phyloP scores from a whole-genome alignment of 2,329 filamentous ascomycete genomes.

The Colletotrichum horii region DNA sequence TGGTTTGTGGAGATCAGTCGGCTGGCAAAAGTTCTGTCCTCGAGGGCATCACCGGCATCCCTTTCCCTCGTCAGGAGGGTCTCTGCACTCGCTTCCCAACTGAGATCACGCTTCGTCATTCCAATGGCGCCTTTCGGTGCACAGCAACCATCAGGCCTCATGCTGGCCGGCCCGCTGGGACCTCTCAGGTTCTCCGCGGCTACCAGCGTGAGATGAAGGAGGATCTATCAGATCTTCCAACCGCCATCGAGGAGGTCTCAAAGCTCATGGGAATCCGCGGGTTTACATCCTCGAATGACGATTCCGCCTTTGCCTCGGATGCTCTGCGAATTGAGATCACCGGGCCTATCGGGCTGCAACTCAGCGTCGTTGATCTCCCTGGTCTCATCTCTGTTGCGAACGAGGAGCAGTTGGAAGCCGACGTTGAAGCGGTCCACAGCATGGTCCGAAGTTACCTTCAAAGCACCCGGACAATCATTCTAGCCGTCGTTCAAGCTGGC shows the following conservation, averaged over 20 bases:
- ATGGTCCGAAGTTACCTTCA: constrained; percentile 46
- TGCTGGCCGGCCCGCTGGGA: not conserved
- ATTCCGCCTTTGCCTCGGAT: constrained; percentile 14
- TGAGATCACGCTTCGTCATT: constrained; percentile 53
- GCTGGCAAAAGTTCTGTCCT: constrained; percentile 63
- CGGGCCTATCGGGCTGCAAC: constrained; percentile 31
- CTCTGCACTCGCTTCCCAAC: constrained; percentile 63
- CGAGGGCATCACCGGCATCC: constrained; percentile 59
- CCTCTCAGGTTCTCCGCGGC: not conserved
- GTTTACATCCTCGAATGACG: constrained; percentile 19
- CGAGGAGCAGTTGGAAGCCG: constrained; percentile 35
- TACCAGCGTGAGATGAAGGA: constrained; percentile 14
- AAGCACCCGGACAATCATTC: constrained; percentile 46
- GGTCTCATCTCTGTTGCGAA: constrained; percentile 44
- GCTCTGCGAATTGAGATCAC: constrained; percentile 29
- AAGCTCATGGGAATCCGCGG: constrained; percentile 10
- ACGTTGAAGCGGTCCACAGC: constrained; percentile 35
- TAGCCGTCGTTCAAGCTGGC: constrained; percentile 46
- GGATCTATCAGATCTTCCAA: not conserved
- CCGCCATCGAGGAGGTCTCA: constrained; percentile 11
- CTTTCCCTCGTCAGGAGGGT: constrained; percentile 56
- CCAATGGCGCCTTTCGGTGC: not conserved
- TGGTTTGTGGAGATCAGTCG: constrained; percentile 61
- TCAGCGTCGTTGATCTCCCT: constrained; percentile 54
- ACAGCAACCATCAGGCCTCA: constrained; percentile 13